These are phyloP conservation scores for Arthrobotrys sphaeroides DNA, from an alignment of 2,329 filamentous ascomycete species.

Conservation along the genomic window DNA sequence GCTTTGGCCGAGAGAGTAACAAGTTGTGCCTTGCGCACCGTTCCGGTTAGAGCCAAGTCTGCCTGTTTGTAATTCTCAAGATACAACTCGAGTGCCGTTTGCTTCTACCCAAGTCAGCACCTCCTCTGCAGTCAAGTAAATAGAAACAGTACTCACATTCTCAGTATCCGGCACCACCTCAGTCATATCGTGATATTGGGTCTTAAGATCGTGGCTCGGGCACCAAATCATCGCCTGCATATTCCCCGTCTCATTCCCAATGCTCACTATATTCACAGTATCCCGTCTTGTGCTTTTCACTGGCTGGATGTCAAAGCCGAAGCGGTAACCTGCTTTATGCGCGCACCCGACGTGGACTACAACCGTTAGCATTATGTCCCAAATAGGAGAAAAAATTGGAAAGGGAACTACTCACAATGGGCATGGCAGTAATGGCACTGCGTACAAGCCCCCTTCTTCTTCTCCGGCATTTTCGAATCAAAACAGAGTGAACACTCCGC, in stretches of 20 bases:
- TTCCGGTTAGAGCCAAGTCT: slow-evolving; percentile 87
- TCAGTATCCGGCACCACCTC: slow-evolving; percentile 77
- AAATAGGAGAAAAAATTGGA: not conserved
- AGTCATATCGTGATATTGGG: slow-evolving; percentile 78
- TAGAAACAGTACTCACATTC: slow-evolving; percentile 45
- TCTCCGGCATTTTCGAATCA: slow-evolving; percentile 64
- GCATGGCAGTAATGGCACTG: slow-evolving; percentile 78
- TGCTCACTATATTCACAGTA: slow-evolving; percentile 78
- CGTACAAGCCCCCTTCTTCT: slow-evolving; percentile 76
- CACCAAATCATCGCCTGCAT: slow-evolving; percentile 91
- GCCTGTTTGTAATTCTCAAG: slow-evolving; percentile 93
- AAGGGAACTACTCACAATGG: slow-evolving; percentile 59
- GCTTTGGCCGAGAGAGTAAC: slow-evolving; percentile 72
- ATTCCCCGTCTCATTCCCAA: slow-evolving; percentile 82
- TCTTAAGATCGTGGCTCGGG: slow-evolving; percentile 82
- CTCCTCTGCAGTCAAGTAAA: not conserved
- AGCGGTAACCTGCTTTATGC: slow-evolving; percentile 78
- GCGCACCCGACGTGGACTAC: slow-evolving; percentile 90
- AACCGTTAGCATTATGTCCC: slow-evolving; percentile 55
- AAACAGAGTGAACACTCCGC: slow-evolving; percentile 87
- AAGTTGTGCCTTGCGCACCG: slow-evolving; percentile 88
- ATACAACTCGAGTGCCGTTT: slow-evolving; percentile 85
- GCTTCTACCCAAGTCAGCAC: slow-evolving; percentile 53
- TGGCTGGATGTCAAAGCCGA: slow-evolving; percentile 89
- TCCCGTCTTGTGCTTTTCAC: slow-evolving; percentile 90